Evolutionary conservation across 202 grass and related monocot genomes (phyloP), one percentile per base, ranked within the genome.

Genomic region (Carex sylvatica): DNA sequence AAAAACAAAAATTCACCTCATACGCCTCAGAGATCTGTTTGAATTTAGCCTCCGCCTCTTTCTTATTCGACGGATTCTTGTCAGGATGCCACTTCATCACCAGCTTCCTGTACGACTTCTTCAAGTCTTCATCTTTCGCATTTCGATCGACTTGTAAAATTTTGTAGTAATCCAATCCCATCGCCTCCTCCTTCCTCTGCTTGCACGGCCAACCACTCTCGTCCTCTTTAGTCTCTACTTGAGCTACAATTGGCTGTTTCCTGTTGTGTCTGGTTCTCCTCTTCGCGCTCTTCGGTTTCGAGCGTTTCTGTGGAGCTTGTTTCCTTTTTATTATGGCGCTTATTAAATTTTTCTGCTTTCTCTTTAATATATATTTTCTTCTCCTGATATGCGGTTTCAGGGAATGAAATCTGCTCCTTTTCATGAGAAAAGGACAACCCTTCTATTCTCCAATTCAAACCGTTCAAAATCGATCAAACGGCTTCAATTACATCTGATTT

Each of bases 11-110:
- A 33, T 5, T 56, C 76, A 91, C 94, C 91, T 97, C 92, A 83
- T 97, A 97, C 3, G 94, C 94, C 58, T 91, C 90, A 24, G 94
- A 89, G 90, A 97, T 94, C 90, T 97, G 85, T 87, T 94, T 97
- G 89, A 97, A 98, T 88, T 94, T 98, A 73, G 95, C 90, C 84
- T 98, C 95, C 2, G 95, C 95, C 52, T 92, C 90, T 74, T 88
- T 91, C 80, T 97, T 97, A 76, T 75, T 87, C 73, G 86, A 89
- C 49, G 94, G 84, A 80, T 98, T 94, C 87, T 98, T 98, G 77
- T 95, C 95, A 0, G 92, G 92, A 84, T 95, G 92, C 92, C 95
- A 91, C 26, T 69, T 82, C 95, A 95, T 95, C 80, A 93, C 95
- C 54, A 98, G 86, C 85, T 89, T 95, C 65, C 89, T 86, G 68